Base-by-base conservation (phyloP, 106 monocot genomes). In the Amphibolis antarctica region DNA sequence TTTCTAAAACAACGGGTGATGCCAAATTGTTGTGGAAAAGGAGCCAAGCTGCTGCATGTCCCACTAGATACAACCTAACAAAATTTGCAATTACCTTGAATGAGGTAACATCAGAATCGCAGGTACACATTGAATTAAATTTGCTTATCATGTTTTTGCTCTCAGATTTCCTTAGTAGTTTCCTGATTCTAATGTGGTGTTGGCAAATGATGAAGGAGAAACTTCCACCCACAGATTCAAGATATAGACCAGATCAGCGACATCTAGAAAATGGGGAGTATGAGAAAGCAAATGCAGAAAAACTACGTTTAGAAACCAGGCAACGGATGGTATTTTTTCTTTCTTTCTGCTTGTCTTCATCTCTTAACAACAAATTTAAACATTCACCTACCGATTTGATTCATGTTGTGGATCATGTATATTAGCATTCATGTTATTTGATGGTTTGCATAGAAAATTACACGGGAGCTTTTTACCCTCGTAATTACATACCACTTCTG, bases 181-280 rank as follows among this genome's bases (percentile, higher is more conserved):
- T 9, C 53, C 46, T 69, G 10, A 79, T 61, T 64, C 25, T 20
- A 46, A 72, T 20, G n/a, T n/a, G 63, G 5, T 75, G 21, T 78
- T 81, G 23, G 49, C 73, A 13, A 68, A 69, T 44, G 60, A 70
- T 76, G 43, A 71, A 86, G 86, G 86, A 81, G 59, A 86, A 67
- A 60, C 80, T 92, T 59, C 91, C 91, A n/a, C 86, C 86, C 50
- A 92, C 91, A 17, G 91, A 92, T 73, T 86, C 91, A 45, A 78
- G 91, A 36, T 75, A 83, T 19, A 71, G 91, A 42, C 91, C 91
- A 59, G 91, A 92, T 36, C 91, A 92, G 57, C 53, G 86, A 17
- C 70, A 75, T 53, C 66, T 89, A 36, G 88, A 88, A 69, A 88
- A 88, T 74, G 88, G 88, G 36, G 81, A 88, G 53, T 88, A 79